Evolutionary conservation across 2,329 filamentous ascomycete genomes (phyloP), one percentile per base, ranked within the genome.

Genomic region (Didymella pinodella): DNA sequence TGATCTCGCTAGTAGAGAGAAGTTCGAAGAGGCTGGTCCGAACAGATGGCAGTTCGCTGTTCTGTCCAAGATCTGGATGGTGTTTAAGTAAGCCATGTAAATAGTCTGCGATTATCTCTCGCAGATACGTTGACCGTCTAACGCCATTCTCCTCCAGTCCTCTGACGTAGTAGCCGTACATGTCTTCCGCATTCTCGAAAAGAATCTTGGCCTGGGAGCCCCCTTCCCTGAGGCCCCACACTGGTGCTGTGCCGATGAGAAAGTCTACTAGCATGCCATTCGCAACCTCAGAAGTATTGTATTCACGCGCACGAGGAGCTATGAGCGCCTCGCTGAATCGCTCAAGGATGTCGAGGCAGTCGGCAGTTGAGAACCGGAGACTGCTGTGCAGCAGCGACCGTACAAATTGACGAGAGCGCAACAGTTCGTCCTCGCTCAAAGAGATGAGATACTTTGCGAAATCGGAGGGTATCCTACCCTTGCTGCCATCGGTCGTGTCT

Each of bases 151-250:
- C 83, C 26, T 97, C 78, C 29, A 88, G 85, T 18, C 83, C 83
- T 53, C 86, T 85, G 46, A 93, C 84, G 64, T 95, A 89, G 80
- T 92, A 92, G 44, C 85, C 79, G 75, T 98, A 98, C 20, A 97
- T 79, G 60, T 96, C 89, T 20, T 87, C 85, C 3, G 89, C 91
- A 40, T 85, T 82, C 3, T 86, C 84, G n/a, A 83, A 84, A 2
- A 97, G 55, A 25, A 70, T 64, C 45, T 70, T 68, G 14, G 65
- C 63, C 41, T 74, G 68, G 18, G 63, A 62, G 44, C 74, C 72
- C 4, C 63, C 66, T 3, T 64, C 51, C 14, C 65, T 61, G 31
- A 65, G 59, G 18, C 59, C 55, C 73, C 71, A 75, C 4, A 71
- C 59, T 11, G 65, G 57, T 4, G 64, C 65, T n/a, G 72, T 72